These are phyloP conservation scores for Candida easanensis DNA, from an alignment of 805 yeast species.

Conservation along the genomic window DNA sequence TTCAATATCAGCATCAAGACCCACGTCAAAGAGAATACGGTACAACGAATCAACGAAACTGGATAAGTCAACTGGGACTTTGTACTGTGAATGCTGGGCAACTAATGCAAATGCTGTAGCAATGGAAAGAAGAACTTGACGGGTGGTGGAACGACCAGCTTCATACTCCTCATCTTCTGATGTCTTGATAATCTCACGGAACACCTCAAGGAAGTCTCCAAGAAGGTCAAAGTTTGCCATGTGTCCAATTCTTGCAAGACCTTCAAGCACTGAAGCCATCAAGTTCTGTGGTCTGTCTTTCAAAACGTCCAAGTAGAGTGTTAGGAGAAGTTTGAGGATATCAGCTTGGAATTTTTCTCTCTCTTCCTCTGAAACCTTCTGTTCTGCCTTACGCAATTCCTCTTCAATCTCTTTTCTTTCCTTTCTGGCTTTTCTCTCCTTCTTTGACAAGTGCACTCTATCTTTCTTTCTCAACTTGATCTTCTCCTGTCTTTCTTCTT, in stretches of 20 bases:
- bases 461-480: conserved; percentile 76
- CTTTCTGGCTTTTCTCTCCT: conserved; percentile 82
- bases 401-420: conserved; percentile 85
- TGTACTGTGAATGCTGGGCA: conserved; percentile 67
- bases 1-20: conserved; percentile 82
- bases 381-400: conserved; percentile 85
- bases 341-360: conserved; percentile 84
- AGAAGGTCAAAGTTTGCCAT: conserved; percentile 89
- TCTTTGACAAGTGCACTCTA: conserved; percentile 86
- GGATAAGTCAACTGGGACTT: conserved; percentile 77
- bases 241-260: conserved; percentile 85
- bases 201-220: conserved; percentile 88
- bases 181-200: conserved; percentile 73
- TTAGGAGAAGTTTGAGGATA: conserved; percentile 67
- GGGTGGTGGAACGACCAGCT: conserved; percentile 41
- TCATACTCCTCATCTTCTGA: conserved; percentile 43
- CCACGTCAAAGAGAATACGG: conserved; percentile 59
- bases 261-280: conserved; percentile 88
- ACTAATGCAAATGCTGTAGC: conserved; percentile 88
- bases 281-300: conserved; percentile 59
- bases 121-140: conserved; percentile 78
- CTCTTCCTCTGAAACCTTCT: conserved; percentile 82
- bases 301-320: conserved; percentile 74
- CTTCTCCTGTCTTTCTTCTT: conserved; percentile 41
- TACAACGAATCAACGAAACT: conserved; percentile 77